A percentile compares a stretch with the other conserved stretches of the same genome.
These are phyloP conservation scores for Pelomyxa schiedti DNA, from an alignment of 78 protist genomes.

Conservation along the genomic window DNA sequence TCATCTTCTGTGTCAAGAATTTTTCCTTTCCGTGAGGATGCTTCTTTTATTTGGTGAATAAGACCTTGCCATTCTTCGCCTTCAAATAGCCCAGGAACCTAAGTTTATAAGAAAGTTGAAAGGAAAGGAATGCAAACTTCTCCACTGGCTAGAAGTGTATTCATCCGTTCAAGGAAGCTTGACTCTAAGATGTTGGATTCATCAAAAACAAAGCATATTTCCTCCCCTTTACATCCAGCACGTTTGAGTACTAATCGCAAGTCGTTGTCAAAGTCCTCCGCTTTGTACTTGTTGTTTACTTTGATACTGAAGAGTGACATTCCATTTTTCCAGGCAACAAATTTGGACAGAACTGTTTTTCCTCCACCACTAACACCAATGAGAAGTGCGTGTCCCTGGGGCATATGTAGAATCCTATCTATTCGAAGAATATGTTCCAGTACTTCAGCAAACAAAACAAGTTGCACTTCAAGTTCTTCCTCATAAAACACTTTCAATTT, in stretches of 20 bases:
- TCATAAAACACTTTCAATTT: conserved; percentile 76
- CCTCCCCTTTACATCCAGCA: conserved; percentile 86
- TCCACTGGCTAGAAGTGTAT: conserved; percentile 89
- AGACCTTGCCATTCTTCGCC: conserved; percentile 79
- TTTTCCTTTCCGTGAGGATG: conserved; percentile 41
- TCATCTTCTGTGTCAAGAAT: conserved; percentile 63
- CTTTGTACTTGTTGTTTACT: conserved; percentile 65
- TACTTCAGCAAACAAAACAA: conserved; percentile 91
- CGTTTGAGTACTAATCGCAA: conserved; percentile 76
- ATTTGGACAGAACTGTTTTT: conserved; percentile 75
- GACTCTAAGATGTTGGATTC: conserved; percentile 86
- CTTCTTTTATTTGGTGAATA: conserved; percentile 58
- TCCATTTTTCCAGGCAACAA: conserved; percentile 86
- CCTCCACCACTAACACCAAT: conserved; percentile 90
- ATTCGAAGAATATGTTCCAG: conserved; percentile 82
- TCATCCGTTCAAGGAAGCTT: conserved; percentile 94
- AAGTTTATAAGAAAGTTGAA: conserved; percentile 11
- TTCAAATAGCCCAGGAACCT: conserved; percentile 97
- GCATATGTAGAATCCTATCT: conserved; percentile 88
- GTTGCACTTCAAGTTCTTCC: conserved; percentile 83
- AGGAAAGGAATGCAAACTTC: conserved; percentile 29
- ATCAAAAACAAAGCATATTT: conserved; percentile 90
- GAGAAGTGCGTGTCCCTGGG: conserved; percentile 88
- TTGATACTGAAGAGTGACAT: conserved; percentile 57
- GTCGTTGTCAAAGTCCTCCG: conserved; percentile 89